Conservation (phyloP, 1,284 basidiomycete species). For the Gomphus sp. region DNA sequence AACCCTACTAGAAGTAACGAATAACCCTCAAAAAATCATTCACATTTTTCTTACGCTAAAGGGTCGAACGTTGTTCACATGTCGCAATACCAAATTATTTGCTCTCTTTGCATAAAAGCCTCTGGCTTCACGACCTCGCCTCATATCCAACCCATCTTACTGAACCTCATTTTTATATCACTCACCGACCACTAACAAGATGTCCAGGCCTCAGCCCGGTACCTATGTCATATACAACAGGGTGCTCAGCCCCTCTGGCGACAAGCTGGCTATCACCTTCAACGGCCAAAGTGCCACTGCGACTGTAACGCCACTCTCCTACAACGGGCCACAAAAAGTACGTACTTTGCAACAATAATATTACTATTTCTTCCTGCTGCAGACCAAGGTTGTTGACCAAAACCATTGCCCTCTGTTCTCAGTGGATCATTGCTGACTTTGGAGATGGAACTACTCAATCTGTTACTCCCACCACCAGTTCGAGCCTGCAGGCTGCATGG, state of each 20-base stretch:
- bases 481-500: background rate
- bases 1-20: too few relatives aligned
- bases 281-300: background rate
- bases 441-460: background rate
- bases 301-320: background rate
- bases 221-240: background rate
- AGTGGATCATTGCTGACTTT: background rate
- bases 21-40: too few relatives aligned
- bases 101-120: too few relatives aligned
- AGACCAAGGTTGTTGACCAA: too few relatives aligned
- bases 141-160: too few relatives aligned
- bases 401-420: background rate
- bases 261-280: background rate
- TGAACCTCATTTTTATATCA: too few relatives aligned
- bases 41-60: too few relatives aligned
- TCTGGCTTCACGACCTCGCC: too few relatives aligned
- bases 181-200: background rate
- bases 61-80: too few relatives aligned
- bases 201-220: background rate
- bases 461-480: background rate
- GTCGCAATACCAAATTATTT: too few relatives aligned
- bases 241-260: background rate
- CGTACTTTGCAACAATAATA: too few relatives aligned
- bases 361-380: background rate
- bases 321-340: background rate